Evolutionary conservation across 1,284 basidiomycete genomes (phyloP), one percentile per base, ranked within the genome.

Genomic region (Naganishia cerealis): DNA sequence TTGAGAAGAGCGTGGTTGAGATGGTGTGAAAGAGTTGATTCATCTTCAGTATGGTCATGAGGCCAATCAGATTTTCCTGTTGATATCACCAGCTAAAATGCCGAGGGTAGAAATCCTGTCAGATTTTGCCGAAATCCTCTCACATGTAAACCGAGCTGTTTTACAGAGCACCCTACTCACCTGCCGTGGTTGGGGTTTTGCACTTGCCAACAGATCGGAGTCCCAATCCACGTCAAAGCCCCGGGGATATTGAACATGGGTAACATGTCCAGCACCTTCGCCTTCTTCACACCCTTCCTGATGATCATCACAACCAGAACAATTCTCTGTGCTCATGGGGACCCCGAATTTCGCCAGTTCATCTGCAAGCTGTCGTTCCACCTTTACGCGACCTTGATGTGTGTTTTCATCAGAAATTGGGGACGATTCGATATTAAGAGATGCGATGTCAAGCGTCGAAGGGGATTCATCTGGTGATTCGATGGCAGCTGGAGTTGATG

Each of bases 31-130:
- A 75, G 67, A 9, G 70, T 67, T 13, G 59, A 57, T 53, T 73
- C 71, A 46, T 76, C 75, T 39, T 73, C 77, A 3, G 88, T 88
- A 69, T 94, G 86, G 63, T 92, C 87, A 48, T 83, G 84, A 46
- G 86, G 85, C 93, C 92, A 95, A 80, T 95, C 91, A 36, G 87
- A 85, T 81, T 90, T 88, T 16, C 91, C 92, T 0, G 92, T 94
- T 0, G 91, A 93, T 66, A 96, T 90, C 38, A 94, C 84, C 40
- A 92, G 84, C 88, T 91, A 59, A 40, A 21, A 39, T 8, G 12
- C 8, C 24, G n/a, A 15, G 18, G 13, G 33, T 26, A 43, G 52
- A 54, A 40, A 48, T 61, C 1, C 42, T 24, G 15, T 33, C 21
- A 33, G 48, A 18, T 21, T 9, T 57, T 33, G 21, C 8, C 38